Base-by-base conservation (phyloP, 2,329 filamentous ascomycete genomes). In the Boeremia exigua region DNA sequence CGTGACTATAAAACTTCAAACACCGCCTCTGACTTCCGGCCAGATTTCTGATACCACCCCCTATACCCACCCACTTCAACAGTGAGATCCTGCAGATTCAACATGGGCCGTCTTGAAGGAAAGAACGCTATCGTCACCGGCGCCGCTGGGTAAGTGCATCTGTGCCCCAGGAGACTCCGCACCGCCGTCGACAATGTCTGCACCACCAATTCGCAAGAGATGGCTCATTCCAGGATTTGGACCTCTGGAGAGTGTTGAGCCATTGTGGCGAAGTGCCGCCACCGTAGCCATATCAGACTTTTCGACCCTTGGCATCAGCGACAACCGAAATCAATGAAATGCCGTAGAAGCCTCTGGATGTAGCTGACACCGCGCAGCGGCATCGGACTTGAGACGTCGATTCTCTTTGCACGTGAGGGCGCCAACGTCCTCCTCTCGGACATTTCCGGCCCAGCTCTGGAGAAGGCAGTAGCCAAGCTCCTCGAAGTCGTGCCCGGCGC, bases 311-410 rank as follows among this genome's bases (percentile, higher is more conserved):
- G 46, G 46, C 46, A 46, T 19, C 37, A 44, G 6, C n/a, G 30
- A 46, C 8, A 12, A 7, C 23, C 28, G 4, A 29, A 9, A 52
- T 33, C 34, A 28, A 19, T 19, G 2, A 27, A 46, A 27, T n/a
- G 14, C 28, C 27, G 9, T 3, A 36, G n/a, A 29, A 23, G 6
- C n/a, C 1, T 14, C 15, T 48, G 14, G 10, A 7, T 12, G 15
- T 2, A 11, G 29, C 67, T 73, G 58, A 74, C 62, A 25, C 27
- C 2, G 25, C 32, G 19, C 70, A 93, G 93, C 71, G 93, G 93
- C 71, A 97, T 97, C 71, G 93, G 93, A 63, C 89, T 97, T 44
- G 92, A 97, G 80, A 96, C 93, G 2, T 86, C 85, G 52, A 93
- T 97, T 65, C 89, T 96, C 56, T 96, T 97, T 72, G 89, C 88